phyloP scores from a whole-genome alignment of 371 early-diverging fungal species.

The Nosema muscidifuracis region DNA sequence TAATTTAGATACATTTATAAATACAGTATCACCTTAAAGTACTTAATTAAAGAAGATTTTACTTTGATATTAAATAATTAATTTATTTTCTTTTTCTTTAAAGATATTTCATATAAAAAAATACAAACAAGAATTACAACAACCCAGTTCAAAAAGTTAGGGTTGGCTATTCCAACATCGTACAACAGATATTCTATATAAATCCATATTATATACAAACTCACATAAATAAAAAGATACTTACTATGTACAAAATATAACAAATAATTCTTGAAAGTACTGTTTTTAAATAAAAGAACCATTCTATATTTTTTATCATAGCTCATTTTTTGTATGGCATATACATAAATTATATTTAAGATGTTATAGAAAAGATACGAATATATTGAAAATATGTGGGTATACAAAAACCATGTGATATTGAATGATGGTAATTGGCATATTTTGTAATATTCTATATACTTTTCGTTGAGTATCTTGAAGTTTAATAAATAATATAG shows the following conservation, averaged over 20 bases:
- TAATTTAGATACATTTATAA: too few species aligned
- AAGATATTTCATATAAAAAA: too few species aligned
- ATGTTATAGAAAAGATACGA: conserved; percentile 11
- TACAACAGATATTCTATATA: conserved; percentile 18
- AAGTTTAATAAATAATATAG: neutral
- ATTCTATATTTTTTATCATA: conserved; percentile 16
- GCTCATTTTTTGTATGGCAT: neutral
- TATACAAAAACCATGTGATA: conserved; percentile 29
- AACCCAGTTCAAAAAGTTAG: conserved; percentile 33
- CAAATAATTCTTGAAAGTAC: conserved; percentile 28
- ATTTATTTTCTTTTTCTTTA: too few species aligned
- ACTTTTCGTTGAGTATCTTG: neutral
- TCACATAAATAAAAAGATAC: conserved; percentile 5
- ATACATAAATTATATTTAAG: neutral
- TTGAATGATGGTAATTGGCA: conserved; percentile 18
- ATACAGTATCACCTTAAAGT: too few species aligned
- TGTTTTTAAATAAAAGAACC: conserved; percentile 18
- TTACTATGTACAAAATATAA: neutral
- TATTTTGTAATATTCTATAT: neutral
- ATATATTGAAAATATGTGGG: conserved; percentile 20
- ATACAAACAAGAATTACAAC: conserved; percentile 2
- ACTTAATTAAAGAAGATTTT: too few species aligned
- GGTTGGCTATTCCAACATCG: conserved; percentile 25
- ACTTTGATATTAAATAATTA: too few species aligned
- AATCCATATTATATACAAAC: conserved; percentile 11